Evolutionary conservation across 306 rosid species (phyloP).

Genomic region (Malus fusca): DNA sequence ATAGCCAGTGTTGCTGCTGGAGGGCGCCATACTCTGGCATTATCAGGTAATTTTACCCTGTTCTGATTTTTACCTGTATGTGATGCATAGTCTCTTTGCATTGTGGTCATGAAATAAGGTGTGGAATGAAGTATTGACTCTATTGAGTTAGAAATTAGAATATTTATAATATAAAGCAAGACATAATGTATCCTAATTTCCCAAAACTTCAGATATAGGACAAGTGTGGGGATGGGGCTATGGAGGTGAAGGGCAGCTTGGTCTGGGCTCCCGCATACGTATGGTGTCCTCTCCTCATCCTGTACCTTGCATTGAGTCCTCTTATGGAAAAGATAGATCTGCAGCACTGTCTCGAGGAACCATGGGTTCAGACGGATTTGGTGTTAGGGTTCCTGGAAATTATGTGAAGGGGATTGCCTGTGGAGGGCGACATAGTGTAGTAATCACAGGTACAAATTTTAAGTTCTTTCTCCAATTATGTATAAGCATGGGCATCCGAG

Average conservation of each 20-base stretch:
- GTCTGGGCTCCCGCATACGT: conserved; percentile 86
- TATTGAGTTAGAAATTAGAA: conserved; percentile 9
- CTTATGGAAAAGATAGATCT: conserved; percentile 55
- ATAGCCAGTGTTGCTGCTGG: conserved; percentile 85
- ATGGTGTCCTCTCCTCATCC: conserved; percentile 96
- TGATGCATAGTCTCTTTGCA: conserved; percentile 5
- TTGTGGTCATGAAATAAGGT: conserved; percentile 6
- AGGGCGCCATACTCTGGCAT: conserved; percentile 82
- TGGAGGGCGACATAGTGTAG: conserved; percentile 97
- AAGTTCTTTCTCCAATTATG: background rate
- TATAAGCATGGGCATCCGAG: background rate
- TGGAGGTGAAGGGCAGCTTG: conserved; percentile 99
- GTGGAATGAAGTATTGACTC: conserved; percentile 4
- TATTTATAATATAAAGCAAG: conserved; percentile 16
- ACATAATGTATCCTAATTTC: conserved; percentile 25
- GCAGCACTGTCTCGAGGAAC: conserved; percentile 45
- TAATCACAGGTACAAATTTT: conserved; percentile 58
- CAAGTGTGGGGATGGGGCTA: conserved; percentile 99
- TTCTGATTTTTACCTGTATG: conserved; percentile 5
- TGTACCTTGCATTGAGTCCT: conserved; percentile 63
- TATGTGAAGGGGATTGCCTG: conserved; percentile 78
- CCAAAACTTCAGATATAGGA: conserved; percentile 69
- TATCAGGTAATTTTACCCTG: conserved; percentile 52
- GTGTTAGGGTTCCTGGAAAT: conserved; percentile 64
- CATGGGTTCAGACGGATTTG: conserved; percentile 52